Evolutionary conservation across 2,329 filamentous ascomycete genomes (phyloP).

Genomic region (Magnaporthiopsis incrustans): DNA sequence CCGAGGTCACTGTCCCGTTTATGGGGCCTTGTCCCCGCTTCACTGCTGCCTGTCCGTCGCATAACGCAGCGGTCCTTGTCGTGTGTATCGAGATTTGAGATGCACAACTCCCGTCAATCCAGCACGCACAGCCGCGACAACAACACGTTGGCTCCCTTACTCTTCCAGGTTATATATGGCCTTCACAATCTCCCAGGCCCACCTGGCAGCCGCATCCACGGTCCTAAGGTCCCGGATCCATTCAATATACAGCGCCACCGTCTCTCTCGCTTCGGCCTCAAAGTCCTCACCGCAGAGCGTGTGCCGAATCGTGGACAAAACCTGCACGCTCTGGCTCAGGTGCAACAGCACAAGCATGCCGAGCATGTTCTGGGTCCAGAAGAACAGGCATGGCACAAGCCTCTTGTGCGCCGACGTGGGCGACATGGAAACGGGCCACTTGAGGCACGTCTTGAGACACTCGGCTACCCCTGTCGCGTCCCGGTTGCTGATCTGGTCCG

Average conservation of each 20-base stretch:
- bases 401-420: constrained; percentile 50
- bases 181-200: constrained; percentile 46
- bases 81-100: neutral
- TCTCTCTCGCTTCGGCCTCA: constrained; percentile 41
- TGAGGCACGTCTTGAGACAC: constrained; percentile 47
- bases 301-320: constrained; percentile 40
- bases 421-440: constrained; percentile 52
- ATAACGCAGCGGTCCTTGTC: neutral
- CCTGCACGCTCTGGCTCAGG: constrained; percentile 41
- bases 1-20: no score
- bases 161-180: constrained; percentile 34
- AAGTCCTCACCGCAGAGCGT: constrained; percentile 40
- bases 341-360: constrained; percentile 49
- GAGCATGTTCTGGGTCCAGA: constrained; percentile 55
- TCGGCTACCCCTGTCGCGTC: constrained; percentile 47
- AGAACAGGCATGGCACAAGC: constrained; percentile 49
- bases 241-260: constrained; percentile 44
- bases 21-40: neutral
- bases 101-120: neutral
- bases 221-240: constrained; percentile 51
- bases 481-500: constrained; percentile 42
- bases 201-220: constrained; percentile 44
- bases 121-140: neutral
- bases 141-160: constrained; percentile 5
- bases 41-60: neutral